Percentiles rank a stretch among this genome's conserved stretches.
Conservation (phyloP, 306 rosid species). For the Vicia sativa region DNA sequence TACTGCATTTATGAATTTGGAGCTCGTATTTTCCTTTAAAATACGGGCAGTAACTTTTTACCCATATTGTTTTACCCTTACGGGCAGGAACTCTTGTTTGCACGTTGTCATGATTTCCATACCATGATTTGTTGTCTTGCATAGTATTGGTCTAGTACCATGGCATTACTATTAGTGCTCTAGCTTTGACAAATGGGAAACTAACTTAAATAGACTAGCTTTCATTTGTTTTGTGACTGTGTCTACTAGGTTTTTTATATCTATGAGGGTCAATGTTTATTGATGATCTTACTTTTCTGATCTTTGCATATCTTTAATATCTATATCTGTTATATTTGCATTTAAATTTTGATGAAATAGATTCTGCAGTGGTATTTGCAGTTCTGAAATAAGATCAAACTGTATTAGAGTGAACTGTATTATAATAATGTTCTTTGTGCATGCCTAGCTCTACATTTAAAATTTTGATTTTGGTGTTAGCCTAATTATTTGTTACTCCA, state of each 20-base stretch:
- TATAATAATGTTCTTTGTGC: conserved; percentile 16
- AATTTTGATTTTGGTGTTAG: conserved; percentile 29
- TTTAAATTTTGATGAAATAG: conserved; percentile 13
- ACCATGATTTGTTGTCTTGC: conserved; percentile 21
- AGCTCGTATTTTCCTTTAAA: conserved; percentile 16
- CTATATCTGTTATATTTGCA: conserved; percentile 16
- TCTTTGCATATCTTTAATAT: conserved; percentile 1
- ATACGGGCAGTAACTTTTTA: conserved; percentile 23
- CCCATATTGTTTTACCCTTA: conserved; percentile 31
- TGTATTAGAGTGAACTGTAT: conserved; percentile 25
- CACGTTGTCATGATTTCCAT: background rate
- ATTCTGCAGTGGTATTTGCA: conserved; percentile 14
- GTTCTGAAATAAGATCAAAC: conserved; percentile 20
- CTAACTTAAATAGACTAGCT: conserved; percentile 22
- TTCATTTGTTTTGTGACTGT: conserved; percentile 17
- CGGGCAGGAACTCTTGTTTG: conserved; percentile 21
- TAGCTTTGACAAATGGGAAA: conserved; percentile 17
- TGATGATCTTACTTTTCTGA: conserved; percentile 29
- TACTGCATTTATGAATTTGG: conserved; percentile 27
- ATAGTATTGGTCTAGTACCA: conserved; percentile 15
- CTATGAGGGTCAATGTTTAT: conserved; percentile 12
- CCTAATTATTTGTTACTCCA: conserved; percentile 9
- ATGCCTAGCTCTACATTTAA: conserved; percentile 23
- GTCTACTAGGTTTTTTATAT: conserved; percentile 15
- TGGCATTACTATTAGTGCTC: conserved; percentile 26